Evolutionary conservation across 495 filamentous ascomycete genomes (phyloP).

Genomic region (Lasiosphaeria ovina): DNA sequence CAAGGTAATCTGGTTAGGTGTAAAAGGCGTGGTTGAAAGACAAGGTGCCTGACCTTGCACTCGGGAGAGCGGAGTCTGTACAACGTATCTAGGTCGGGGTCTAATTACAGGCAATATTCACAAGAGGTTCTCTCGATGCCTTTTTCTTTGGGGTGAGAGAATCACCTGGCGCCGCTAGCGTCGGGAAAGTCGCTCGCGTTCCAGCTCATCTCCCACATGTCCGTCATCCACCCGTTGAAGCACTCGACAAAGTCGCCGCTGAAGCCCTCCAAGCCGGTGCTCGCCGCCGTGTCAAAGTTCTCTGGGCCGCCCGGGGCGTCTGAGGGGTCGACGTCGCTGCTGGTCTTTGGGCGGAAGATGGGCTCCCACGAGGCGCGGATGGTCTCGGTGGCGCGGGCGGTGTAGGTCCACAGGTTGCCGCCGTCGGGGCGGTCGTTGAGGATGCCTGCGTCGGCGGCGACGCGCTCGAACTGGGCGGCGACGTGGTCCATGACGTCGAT

Average conservation of each 20-base stretch:
- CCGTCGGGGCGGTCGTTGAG: not conserved
- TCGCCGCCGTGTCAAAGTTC: not conserved
- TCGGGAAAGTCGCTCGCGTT: too few relatives aligned
- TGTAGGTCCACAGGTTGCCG: not conserved
- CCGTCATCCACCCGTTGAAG: not conserved
- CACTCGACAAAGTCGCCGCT: not conserved
- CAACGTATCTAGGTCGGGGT: too few relatives aligned
- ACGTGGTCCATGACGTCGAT: constrained; percentile 25
- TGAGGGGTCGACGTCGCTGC: not conserved
- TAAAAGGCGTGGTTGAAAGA: too few relatives aligned
- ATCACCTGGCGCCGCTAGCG: too few relatives aligned
- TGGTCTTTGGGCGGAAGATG: too few relatives aligned
- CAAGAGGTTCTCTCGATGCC: too few relatives aligned
- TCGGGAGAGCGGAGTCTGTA: too few relatives aligned
- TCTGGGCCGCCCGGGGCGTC: not conserved
- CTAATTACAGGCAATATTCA: too few relatives aligned
- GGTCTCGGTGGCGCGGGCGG: not conserved
- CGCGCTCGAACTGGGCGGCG: constrained; percentile 16
- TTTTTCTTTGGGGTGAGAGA: too few relatives aligned
- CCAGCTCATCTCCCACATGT: not conserved
- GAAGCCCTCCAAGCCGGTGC: not conserved
- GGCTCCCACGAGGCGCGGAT: not conserved
- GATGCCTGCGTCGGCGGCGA: not conserved
- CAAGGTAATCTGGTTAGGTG: too few relatives aligned
- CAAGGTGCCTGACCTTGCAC: too few relatives aligned